Evolutionary conservation across 2,329 filamentous ascomycete genomes (phyloP).

Genomic region (Stagonosporopsis tanaceti): DNA sequence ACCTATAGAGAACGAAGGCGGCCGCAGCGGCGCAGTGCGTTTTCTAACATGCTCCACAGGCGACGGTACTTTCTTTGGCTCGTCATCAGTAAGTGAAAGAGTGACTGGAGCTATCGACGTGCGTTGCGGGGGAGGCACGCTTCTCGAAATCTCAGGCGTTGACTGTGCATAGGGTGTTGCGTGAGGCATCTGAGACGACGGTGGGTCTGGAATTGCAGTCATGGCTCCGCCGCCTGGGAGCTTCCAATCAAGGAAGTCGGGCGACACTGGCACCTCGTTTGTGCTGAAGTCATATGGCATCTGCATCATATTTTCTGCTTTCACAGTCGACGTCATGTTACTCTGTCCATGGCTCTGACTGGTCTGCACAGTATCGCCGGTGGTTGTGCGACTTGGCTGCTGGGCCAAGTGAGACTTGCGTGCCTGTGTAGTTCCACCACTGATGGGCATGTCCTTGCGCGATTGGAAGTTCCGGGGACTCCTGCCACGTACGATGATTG

Average conservation of each 20-base stretch:
- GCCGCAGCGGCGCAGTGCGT: conserved; percentile 50
- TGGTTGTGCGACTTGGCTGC: conserved; percentile 48
- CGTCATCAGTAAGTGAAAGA: conserved; percentile 65
- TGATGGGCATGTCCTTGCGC: conserved; percentile 87
- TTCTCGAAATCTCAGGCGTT: conserved; percentile 60
- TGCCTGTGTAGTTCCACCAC: conserved; percentile 79
- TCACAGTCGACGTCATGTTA: conserved; percentile 34
- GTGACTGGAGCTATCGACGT: conserved; percentile 60
- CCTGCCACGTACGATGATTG: conserved; percentile 91
- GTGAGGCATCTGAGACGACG: conserved; percentile 45
- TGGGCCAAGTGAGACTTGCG: conserved; percentile 63
- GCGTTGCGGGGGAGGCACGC: conserved; percentile 48
- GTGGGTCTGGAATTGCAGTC: conserved; percentile 52
- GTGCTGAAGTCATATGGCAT: conserved; percentile 53
- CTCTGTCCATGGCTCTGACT: conserved; percentile 38
- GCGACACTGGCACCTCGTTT: conserved; percentile 51
- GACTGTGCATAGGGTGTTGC: conserved; percentile 59
- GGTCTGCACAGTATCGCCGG: conserved; percentile 45
- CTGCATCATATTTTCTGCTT: conserved; percentile 48
- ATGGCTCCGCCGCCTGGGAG: conserved; percentile 51
- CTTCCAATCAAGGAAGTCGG: conserved; percentile 57
- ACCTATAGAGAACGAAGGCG: conserved; percentile 57
- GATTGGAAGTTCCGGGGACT: conserved; percentile 96
- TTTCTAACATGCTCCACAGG: conserved; percentile 46
- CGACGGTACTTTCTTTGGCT: conserved; percentile 53